Base-by-base conservation (phyloP, 768 basidiomycete species). In the Leucocoprinus birnbaumii region DNA sequence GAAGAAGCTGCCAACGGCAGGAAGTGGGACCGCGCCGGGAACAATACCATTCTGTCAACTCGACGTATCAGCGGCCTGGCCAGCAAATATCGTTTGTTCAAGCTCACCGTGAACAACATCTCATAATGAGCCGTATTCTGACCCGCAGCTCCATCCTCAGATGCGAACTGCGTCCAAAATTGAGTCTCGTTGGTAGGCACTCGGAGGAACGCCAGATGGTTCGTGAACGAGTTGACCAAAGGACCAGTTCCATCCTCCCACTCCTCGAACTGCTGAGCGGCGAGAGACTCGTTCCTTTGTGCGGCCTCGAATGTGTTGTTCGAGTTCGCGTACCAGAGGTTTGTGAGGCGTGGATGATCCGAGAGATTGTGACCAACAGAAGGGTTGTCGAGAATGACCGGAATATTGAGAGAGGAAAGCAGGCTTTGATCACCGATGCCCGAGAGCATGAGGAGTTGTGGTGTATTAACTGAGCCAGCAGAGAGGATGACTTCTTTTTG, bases 131-230 rank as follows among this genome's bases (percentile, higher is more conserved):
- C 61, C 0, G 64, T 62, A 35, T 63, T 59, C 1, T 60, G 58
- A 2, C 72, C 71, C 2, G 71, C 59, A 0, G 70, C 50, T 2
- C 69, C 66, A 56, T 74, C 71, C 27, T 41, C 6, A n/a, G n/a
- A n/a, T n/a, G n/a, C n/a, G 47, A 54, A 57, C 40, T 51, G 8
- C 5, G 34, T 31, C 31, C 31, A 31, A 31, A 31, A 31, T 5
- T 31, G 2, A 53, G 18, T 14, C 31, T 65, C 60, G 24, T 65
- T 58, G 3, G 58, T 58, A 13, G 62, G 65, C 22, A 73, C 53
- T n/a, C 72, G 61, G 8, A 67, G 41, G 59, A 65, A 70, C 11
- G 58, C 69, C 3, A 68, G 46, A 3, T 63, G 63, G 51, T 61
- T 61, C 27, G 58, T 27, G 0, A 61, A 55, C 2, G 53, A 60